A percentile compares a stretch with the other conserved stretches of the same genome.
These are phyloP conservation scores for Neoboletus magnificus DNA, from an alignment of 768 basidiomycete genomes.

Conservation along the genomic window DNA sequence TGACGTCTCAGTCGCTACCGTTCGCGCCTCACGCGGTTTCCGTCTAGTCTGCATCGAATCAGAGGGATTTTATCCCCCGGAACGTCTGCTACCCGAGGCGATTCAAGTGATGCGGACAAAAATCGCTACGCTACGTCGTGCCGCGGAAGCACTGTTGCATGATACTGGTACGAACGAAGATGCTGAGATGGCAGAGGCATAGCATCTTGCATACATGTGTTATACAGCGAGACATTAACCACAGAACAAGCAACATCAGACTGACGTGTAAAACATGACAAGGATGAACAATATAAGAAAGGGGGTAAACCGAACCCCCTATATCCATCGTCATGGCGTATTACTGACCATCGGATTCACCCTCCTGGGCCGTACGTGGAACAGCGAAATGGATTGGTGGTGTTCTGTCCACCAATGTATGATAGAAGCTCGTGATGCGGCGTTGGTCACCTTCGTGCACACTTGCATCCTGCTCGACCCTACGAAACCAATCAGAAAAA, in stretches of 20 bases:
- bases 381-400: slow-evolving; percentile 33
- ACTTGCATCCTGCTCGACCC: slow-evolving; percentile 24
- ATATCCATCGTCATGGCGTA: background rate
- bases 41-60: slow-evolving; percentile 82
- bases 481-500: background rate
- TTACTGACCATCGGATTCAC: slow-evolving; percentile 8
- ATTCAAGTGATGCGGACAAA: slow-evolving; percentile 82
- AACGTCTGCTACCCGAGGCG: slow-evolving; percentile 77
- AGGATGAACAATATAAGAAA: background rate
- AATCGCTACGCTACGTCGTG: slow-evolving; percentile 54
- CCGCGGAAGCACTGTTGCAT: slow-evolving; percentile 55
- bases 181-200: slow-evolving; percentile 51
- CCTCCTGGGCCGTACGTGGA: slow-evolving; percentile 9
- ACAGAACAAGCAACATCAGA: background rate
- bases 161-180: slow-evolving; percentile 43
- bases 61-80: slow-evolving; percentile 82
- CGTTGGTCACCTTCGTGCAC: slow-evolving; percentile 19
- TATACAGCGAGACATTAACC: background rate
- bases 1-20: slow-evolving; percentile 6
- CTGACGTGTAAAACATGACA: background rate
- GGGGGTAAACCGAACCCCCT: background rate
- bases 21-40: background rate
- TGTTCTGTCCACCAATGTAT: slow-evolving; percentile 30
- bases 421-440: slow-evolving; percentile 36
- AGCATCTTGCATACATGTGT: slow-evolving; percentile 4